Evolutionary conservation across 345 rosid species (phyloP).

Genomic region (Populus tremula): DNA sequence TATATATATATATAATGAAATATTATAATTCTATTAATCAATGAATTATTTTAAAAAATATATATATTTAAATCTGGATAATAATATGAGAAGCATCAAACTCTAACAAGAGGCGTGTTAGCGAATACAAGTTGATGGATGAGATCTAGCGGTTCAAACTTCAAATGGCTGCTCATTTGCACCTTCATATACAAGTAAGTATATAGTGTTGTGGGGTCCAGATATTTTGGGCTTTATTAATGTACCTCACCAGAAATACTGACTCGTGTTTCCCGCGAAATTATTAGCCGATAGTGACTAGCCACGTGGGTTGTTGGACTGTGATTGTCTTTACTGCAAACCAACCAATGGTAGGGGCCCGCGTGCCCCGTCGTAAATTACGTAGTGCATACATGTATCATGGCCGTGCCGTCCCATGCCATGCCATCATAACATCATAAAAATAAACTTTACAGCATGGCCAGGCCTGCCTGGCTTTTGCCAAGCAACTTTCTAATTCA

Average conservation of each 20-base stretch:
- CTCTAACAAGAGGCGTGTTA: no score
- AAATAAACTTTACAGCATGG: background rate
- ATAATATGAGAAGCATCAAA: no score
- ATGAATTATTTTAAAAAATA: no score
- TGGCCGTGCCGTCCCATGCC: background rate
- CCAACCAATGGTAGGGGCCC: background rate
- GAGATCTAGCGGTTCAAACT: no score
- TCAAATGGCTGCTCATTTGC: no score
- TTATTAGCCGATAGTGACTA: constrained; percentile 30
- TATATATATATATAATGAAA: no score
- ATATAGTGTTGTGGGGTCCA: background rate
- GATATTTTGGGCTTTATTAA: background rate
- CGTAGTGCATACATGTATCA: background rate
- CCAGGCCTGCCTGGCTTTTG: background rate
- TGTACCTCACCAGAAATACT: constrained; percentile 11
- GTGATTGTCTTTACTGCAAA: constrained; percentile 6
- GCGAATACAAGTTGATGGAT: no score
- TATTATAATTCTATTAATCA: no score
- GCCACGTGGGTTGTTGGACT: constrained; percentile 47
- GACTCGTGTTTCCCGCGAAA: constrained; percentile 23
- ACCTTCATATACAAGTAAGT: background rate
- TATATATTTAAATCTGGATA: no score
- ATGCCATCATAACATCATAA: background rate
- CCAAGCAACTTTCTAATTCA: background rate
- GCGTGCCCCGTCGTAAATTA: constrained; percentile 15